Evolutionary conservation across 495 filamentous ascomycete species (phyloP).

Genomic region (Penicillium coffeae): DNA sequence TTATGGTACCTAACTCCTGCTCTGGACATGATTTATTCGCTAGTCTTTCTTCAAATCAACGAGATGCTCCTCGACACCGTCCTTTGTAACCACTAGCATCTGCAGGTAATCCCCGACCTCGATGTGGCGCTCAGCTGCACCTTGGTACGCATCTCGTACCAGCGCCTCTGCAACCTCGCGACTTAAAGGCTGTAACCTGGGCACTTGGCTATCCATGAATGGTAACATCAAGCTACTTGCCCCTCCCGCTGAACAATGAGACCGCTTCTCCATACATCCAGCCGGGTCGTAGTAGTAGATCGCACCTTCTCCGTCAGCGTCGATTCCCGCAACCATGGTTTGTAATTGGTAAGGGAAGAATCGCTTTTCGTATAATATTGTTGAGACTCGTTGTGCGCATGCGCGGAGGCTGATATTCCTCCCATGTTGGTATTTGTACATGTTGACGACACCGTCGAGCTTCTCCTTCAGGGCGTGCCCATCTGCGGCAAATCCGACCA

Average conservation of each 20-base stretch:
- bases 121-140: constrained; percentile 96
- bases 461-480: constrained; percentile 86
- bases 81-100: constrained; percentile 84
- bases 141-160: constrained; percentile 95
- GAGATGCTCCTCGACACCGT: constrained; percentile 83
- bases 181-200: constrained; percentile 67
- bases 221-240: constrained; percentile 97
- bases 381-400: constrained; percentile 87
- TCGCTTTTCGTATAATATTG: constrained; percentile 91
- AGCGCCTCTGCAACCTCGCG: constrained; percentile 73
- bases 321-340: constrained; percentile 87
- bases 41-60: constrained; percentile 89
- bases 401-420: constrained; percentile 89
- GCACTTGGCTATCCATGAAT: constrained; percentile 98
- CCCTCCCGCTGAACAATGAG: constrained; percentile 92
- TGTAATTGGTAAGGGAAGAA: constrained; percentile 98
- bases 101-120: constrained; percentile 96
- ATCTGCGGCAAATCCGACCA: constrained; percentile 94
- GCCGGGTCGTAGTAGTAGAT: constrained; percentile 97
- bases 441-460: constrained; percentile 86
- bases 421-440: constrained; percentile 94
- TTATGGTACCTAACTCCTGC: too few species aligned
- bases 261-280: constrained; percentile 94
- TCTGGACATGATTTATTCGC: too few species aligned
- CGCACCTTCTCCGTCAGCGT: constrained; percentile 91